Percentiles rank a stretch among this genome's conserved stretches.
Conservation (phyloP, 208 protist genomes). For the Leishmania aethiopica region DNA sequence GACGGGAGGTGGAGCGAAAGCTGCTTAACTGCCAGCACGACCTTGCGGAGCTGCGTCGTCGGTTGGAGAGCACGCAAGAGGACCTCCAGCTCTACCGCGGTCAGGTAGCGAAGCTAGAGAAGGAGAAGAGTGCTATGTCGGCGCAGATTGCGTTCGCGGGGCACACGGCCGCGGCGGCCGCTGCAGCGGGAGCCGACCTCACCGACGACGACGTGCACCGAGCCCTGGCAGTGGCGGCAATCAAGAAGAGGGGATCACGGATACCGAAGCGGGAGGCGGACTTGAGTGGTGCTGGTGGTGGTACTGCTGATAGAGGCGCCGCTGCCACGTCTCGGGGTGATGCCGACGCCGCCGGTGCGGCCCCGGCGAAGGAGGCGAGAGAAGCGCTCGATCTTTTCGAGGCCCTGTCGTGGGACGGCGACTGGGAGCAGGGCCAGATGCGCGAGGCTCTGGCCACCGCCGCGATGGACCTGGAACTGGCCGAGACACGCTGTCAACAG, state of each 20-base stretch:
- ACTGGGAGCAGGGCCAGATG: conserved; percentile 77
- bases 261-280: not conserved
- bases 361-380: conserved; percentile 20
- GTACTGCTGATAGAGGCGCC: not conserved
- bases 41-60: conserved; percentile 49
- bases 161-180: conserved; percentile 29
- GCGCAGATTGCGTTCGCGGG: conserved; percentile 42
- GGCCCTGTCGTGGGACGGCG: conserved; percentile 70
- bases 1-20: conserved; percentile 59
- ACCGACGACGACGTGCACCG: conserved; percentile 71
- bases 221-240: conserved; percentile 70
- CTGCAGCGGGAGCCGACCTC: conserved; percentile 31
- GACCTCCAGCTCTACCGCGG: conserved; percentile 56
- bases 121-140: conserved; percentile 41
- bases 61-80: conserved; percentile 40
- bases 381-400: conserved; percentile 72
- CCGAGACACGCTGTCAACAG: conserved; percentile 69
- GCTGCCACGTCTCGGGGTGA: not conserved
- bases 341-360: not conserved
- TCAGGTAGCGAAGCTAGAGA: conserved; percentile 55
- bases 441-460: conserved; percentile 82
- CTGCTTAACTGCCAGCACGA: conserved; percentile 55
- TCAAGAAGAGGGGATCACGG: conserved; percentile 31
- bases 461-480: conserved; percentile 84
- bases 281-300: not conserved